These are phyloP conservation scores for Mycena chlorophos DNA, from an alignment of 768 basidiomycete genomes.

Conservation along the genomic window DNA sequence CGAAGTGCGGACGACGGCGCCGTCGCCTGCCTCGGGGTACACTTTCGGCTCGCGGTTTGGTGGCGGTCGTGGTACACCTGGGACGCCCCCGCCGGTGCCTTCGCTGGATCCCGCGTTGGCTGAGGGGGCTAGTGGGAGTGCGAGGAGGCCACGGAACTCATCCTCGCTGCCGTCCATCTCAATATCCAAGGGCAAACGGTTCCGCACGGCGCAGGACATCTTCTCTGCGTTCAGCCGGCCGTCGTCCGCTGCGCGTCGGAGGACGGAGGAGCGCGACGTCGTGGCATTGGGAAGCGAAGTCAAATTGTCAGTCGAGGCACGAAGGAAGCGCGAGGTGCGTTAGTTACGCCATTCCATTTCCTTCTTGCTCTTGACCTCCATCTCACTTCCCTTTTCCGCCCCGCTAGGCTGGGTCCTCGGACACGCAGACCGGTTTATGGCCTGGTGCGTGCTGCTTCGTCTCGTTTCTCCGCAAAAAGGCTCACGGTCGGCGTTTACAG, in stretches of 20 bases:
- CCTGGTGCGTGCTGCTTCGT: slow-evolving; percentile 10
- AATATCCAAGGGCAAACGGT: slow-evolving; percentile 8
- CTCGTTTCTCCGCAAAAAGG: neutral
- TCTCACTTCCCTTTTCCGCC: slow-evolving; percentile 5
- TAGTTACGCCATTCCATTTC: slow-evolving; percentile 4
- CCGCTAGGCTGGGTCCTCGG: slow-evolving; percentile 18
- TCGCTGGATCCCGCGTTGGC: slow-evolving; percentile 15
- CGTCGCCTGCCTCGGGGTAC: slow-evolving; percentile 16
- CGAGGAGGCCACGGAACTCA: slow-evolving; percentile 7
- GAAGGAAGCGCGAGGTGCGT: slow-evolving; percentile 21
- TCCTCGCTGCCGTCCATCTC: slow-evolving; percentile 20
- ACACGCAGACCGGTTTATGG: slow-evolving; percentile 17
- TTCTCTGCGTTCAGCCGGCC: slow-evolving; percentile 12
- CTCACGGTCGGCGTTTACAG: neutral
- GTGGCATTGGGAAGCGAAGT: slow-evolving; percentile 6
- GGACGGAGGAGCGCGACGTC: slow-evolving; percentile 2
- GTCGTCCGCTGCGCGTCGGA: slow-evolving; percentile 3
- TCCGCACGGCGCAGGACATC: slow-evolving; percentile 15
- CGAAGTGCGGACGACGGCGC: slow-evolving; percentile 8
- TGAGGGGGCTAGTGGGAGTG: neutral
- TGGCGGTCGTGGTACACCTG: neutral
- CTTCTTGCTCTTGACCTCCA: slow-evolving; percentile 6
- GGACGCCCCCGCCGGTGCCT: slow-evolving; percentile 15
- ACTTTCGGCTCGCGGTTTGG: slow-evolving; percentile 18
- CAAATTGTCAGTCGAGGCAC: slow-evolving; percentile 21